Conservation (phyloP, 495 filamentous ascomycete species). For the Penicillium longicatenatum region DNA sequence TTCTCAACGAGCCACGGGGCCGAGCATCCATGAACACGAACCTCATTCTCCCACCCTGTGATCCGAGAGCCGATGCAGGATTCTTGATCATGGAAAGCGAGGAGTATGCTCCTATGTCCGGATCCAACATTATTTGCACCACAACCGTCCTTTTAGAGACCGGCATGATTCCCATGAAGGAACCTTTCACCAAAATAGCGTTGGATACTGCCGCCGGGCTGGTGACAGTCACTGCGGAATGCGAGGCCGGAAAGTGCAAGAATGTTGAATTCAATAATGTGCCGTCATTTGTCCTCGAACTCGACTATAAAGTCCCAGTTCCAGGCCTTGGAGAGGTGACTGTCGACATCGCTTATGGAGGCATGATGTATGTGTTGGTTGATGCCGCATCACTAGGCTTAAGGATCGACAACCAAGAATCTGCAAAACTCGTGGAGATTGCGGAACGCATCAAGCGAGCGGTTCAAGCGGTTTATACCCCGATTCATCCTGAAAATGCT, state of each 20-base stretch:
- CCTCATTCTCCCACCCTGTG: slow-evolving; percentile 37
- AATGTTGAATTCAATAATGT: slow-evolving; percentile 39
- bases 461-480: slow-evolving; percentile 22
- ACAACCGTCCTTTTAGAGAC: slow-evolving; percentile 39
- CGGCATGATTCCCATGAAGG: slow-evolving; percentile 40
- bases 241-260: slow-evolving; percentile 38
- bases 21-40: slow-evolving; percentile 35
- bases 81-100: slow-evolving; percentile 45
- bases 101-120: slow-evolving; percentile 42
- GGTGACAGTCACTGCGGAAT: slow-evolving; percentile 33
- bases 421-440: slow-evolving; percentile 24
- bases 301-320: slow-evolving; percentile 33
- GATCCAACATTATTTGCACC: slow-evolving; percentile 38
- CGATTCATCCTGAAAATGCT: slow-evolving; percentile 37
- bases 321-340: slow-evolving; percentile 29
- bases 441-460: slow-evolving; percentile 38
- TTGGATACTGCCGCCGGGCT: slow-evolving; percentile 38
- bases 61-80: slow-evolving; percentile 36
- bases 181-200: slow-evolving; percentile 29
- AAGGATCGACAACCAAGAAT: slow-evolving; percentile 21
- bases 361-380: slow-evolving; percentile 40
- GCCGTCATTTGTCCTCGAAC: slow-evolving; percentile 35
- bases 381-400: slow-evolving; percentile 31
- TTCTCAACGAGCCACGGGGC: slow-evolving; percentile 43
- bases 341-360: slow-evolving; percentile 39